Evolutionary conservation across 2,329 filamentous ascomycete species (phyloP).

Genomic region (Paraconiothyrium brasiliense): DNA sequence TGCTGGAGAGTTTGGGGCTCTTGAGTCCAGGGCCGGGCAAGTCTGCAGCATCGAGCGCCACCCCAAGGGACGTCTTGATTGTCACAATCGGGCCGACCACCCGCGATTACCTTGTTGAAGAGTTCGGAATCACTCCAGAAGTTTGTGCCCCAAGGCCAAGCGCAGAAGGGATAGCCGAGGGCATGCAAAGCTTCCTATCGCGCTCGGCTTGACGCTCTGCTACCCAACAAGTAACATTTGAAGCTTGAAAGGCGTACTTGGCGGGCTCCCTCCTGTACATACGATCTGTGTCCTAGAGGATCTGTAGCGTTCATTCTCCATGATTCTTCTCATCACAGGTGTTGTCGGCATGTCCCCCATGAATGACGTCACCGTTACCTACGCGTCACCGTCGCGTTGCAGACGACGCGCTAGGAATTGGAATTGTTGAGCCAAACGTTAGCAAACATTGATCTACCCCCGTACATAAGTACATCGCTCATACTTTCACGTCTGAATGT

Average conservation of each 20-base stretch:
- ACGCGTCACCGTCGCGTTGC: conserved; percentile 13
- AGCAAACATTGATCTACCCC: neutral
- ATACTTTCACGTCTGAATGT: neutral
- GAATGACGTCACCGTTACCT: conserved; percentile 20
- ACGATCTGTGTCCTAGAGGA: neutral
- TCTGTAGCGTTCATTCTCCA: neutral
- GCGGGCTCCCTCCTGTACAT: neutral
- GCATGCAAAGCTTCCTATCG: conserved; percentile 61
- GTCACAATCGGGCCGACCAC: conserved; percentile 96
- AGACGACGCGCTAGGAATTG: conserved; percentile 6
- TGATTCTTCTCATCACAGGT: neutral
- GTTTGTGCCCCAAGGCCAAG: conserved; percentile 85
- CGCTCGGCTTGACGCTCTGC: neutral
- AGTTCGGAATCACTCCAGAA: conserved; percentile 75
- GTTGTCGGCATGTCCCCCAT: neutral
- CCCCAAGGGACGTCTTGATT: conserved; percentile 65
- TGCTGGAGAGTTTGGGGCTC: conserved; percentile 64
- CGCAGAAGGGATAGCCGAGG: conserved; percentile 78
- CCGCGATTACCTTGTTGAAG: conserved; percentile 72
- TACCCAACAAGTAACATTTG: neutral
- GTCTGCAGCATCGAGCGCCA: conserved; percentile 30
- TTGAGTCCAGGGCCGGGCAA: conserved; percentile 53
- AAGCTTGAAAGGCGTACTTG: neutral
- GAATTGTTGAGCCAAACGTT: conserved; percentile 1
- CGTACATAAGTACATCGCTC: neutral